These are phyloP conservation scores for Narthecium ossifragum DNA, from an alignment of 106 monocot species.

Conservation along the genomic window DNA sequence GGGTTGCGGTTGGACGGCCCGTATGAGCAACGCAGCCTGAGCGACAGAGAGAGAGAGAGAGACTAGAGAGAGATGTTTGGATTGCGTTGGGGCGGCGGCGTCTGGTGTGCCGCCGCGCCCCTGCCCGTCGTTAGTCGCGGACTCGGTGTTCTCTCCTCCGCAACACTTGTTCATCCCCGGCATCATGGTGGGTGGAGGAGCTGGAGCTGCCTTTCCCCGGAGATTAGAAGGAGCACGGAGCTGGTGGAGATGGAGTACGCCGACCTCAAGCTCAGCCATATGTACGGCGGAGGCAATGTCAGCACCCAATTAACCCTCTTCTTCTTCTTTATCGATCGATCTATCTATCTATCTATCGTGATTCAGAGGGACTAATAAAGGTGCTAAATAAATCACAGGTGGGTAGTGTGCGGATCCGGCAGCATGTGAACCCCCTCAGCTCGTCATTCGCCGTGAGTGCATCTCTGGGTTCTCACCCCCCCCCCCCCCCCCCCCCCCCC, in stretches of 20 bases:
- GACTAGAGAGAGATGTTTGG: background rate
- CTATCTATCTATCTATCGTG: background rate
- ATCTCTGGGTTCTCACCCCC: too few species aligned
- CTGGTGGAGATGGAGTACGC: slow-evolving; percentile 58
- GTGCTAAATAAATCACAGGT: slow-evolving; percentile 23
- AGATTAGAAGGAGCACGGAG: slow-evolving; percentile 24
- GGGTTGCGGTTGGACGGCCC: too few species aligned
- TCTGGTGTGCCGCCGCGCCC: background rate
- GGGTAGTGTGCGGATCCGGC: slow-evolving; percentile 84
- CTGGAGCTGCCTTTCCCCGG: background rate
- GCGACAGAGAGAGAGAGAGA: too few species aligned
- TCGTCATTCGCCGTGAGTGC: slow-evolving; percentile 54
- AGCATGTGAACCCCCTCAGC: slow-evolving; percentile 93
- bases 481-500: too few species aligned
- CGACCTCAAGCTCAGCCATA: slow-evolving; percentile 48
- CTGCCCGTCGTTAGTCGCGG: background rate
- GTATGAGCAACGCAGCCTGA: too few species aligned
- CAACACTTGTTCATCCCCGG: background rate
- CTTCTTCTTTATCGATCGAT: background rate
- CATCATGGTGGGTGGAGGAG: background rate
- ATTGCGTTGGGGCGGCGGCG: background rate
- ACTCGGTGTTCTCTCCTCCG: background rate
- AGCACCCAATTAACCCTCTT: background rate
- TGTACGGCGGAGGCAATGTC: slow-evolving; percentile 27
- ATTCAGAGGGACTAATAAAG: background rate